Evolutionary conservation across 2,329 filamentous ascomycete species (phyloP).

Genomic region (Eurotiales sp.): DNA sequence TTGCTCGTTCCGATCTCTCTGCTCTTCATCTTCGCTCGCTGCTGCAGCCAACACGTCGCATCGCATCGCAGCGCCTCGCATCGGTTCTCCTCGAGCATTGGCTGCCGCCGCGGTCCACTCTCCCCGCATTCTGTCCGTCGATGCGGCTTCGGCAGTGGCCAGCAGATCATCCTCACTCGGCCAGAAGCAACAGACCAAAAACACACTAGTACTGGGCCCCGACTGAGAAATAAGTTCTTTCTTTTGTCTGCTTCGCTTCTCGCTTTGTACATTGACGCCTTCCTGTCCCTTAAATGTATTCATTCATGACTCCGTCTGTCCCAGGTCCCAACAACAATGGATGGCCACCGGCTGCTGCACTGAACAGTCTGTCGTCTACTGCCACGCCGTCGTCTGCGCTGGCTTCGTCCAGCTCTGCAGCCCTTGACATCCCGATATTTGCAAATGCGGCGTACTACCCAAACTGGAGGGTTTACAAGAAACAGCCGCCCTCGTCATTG

Average conservation of each 20-base stretch:
- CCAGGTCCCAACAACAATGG: conserved; percentile 14
- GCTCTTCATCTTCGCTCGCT: not conserved
- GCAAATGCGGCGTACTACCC: conserved; percentile 79
- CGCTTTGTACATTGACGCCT: too few relatives aligned
- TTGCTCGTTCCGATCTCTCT: not conserved
- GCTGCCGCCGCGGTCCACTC: not conserved
- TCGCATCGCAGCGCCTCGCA: too few relatives aligned
- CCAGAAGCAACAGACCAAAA: not conserved
- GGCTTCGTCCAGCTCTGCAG: conserved; percentile 14
- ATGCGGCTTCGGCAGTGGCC: too few relatives aligned
- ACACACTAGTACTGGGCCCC: not conserved
- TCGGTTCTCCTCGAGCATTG: too few relatives aligned
- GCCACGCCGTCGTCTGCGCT: conserved; percentile 19
- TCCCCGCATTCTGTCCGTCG: conserved; percentile 1
- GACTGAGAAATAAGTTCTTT: not conserved
- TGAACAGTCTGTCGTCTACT: conserved; percentile 13
- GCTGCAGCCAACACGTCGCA: not conserved
- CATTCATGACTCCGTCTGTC: conserved; percentile 15
- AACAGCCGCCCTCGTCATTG: conserved; percentile 68
- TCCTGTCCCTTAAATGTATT: conserved; percentile 14
- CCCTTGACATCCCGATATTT: conserved; percentile 37
- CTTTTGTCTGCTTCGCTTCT: not conserved
- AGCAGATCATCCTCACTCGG: too few relatives aligned
- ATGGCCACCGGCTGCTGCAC: conserved; percentile 9
- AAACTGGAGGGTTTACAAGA: conserved; percentile 70